Conservation (phyloP, 2,329 filamentous ascomycete species). For the Pestalotiopsis fici region DNA sequence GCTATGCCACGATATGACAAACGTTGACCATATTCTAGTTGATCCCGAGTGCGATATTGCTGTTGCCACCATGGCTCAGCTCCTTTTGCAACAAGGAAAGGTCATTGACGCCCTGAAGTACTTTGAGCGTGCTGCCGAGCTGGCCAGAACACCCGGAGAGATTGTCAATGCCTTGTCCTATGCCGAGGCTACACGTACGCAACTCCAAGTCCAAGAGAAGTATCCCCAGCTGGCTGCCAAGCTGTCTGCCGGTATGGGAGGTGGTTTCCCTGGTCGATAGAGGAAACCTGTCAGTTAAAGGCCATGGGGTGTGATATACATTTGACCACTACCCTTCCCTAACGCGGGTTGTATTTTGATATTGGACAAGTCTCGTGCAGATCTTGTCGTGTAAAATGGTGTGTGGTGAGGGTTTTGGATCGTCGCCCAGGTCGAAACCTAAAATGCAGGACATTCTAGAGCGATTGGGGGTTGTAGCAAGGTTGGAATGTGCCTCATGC, state of each 20-base stretch:
- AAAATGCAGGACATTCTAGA: neutral
- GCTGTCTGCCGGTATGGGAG: constrained; percentile 56
- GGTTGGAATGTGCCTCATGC: no score
- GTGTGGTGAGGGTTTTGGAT: neutral
- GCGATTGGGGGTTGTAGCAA: neutral
- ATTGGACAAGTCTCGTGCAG: neutral
- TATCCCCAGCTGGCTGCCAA: constrained; percentile 79
- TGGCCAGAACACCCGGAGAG: constrained; percentile 91
- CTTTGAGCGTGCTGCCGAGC: constrained; percentile 93
- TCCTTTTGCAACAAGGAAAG: constrained; percentile 96
- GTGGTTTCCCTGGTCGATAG: constrained; percentile 26
- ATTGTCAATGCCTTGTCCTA: constrained; percentile 96
- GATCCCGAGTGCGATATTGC: constrained; percentile 99
- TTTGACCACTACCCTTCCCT: neutral
- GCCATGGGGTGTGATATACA: neutral
- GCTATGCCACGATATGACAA: constrained; percentile 9
- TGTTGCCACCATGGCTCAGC: constrained; percentile 96
- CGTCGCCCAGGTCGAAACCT: neutral
- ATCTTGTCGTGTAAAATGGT: neutral
- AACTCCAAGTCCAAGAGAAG: constrained; percentile 88
- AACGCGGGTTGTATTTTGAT: constrained; percentile 2
- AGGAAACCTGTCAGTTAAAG: neutral
- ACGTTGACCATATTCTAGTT: constrained; percentile 58
- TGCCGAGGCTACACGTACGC: constrained; percentile 93
- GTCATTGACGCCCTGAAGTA: constrained; percentile 93